Percentiles rank a stretch among this genome's conserved stretches.
Evolutionary conservation across 768 basidiomycete genomes (phyloP).

Genomic region (Tulasnella sp.): DNA sequence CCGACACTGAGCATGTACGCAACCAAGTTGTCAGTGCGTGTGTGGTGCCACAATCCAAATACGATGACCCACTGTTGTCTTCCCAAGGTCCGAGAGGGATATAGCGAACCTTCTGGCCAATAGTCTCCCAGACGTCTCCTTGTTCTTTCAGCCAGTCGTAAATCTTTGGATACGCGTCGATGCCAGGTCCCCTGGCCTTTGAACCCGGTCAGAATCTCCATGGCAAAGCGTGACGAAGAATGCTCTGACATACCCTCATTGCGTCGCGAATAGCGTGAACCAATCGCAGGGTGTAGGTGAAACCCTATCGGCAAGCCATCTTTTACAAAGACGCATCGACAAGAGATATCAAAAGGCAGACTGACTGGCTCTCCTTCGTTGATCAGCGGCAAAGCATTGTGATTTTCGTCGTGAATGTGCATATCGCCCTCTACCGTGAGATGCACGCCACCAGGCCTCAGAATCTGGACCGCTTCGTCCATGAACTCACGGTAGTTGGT

Average conservation of each 20-base stretch:
- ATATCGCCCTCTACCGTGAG: constrained; percentile 9
- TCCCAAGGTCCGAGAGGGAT: constrained; percentile 26
- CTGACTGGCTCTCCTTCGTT: constrained; percentile 1
- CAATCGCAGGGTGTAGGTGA: not conserved
- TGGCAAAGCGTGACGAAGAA: not conserved
- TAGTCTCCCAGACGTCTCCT: not conserved
- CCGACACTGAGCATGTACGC: not conserved
- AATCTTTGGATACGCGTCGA: not conserved
- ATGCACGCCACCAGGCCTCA: constrained; percentile 20
- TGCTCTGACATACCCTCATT: constrained; percentile 1
- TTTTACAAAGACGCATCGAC: too few relatives aligned
- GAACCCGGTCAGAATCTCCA: not conserved
- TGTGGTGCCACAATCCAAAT: not conserved
- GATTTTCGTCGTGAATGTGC: constrained; percentile 12
- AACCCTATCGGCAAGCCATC: not conserved
- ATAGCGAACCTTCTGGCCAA: constrained; percentile 10
- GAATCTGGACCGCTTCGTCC: not conserved
- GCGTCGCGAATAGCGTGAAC: not conserved
- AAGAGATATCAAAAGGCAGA: not conserved
- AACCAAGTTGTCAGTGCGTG: not conserved
- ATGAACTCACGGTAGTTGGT: constrained; percentile 11
- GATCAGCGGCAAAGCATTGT: not conserved
- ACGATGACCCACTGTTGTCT: not conserved
- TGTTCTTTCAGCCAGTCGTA: not conserved
- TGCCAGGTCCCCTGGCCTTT: not conserved